Evolutionary conservation across 139 green algal species (phyloP), one percentile per base, ranked within the genome.

Genomic region (Chlamydomonas sphaeroides): DNA sequence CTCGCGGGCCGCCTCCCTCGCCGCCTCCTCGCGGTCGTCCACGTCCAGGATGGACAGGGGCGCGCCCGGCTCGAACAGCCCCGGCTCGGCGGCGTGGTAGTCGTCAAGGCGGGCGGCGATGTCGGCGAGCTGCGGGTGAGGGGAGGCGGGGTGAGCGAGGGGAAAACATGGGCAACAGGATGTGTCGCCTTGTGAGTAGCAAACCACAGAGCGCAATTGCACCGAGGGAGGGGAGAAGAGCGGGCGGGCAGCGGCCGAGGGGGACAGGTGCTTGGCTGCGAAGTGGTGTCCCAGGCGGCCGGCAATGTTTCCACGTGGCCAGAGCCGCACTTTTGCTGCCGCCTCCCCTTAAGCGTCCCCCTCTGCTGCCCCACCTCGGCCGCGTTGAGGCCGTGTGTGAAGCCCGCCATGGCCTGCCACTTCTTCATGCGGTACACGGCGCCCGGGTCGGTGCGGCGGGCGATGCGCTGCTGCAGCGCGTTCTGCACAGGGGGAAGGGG

Each of bases 391-490:
- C 79, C 79, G 53, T 85, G 53, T 7, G 65, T 14, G 36, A 65
- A 77, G 20, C 41, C 53, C 38, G 71, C 5, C 39, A 85, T 36
- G 39, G 78, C 49, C 67, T 79, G 15, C 67, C 67, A 85, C 51
- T 70, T 78, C 79, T 78, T 78, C 23, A 85, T 26, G 1, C 33
- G 23, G 53, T 45, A 38, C 53, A 85, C 67, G 3, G 62, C 42
- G 1, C 35, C 32, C 0, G 56, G 53, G 38, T 85, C 67, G 2
- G 68, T 73, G 51, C 67, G 51, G 5, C 68, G 32, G 21, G 25
- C 68, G 28, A 77, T 59, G 51, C 67, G 66, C 79, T 65, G 33
- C 53, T 48, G 35, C 53, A 85, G 48, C 45, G 76, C 76, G 32
- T 83, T 83, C 18, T 61, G 61, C 1, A 0, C 17, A 14, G 39